phyloP scores from a whole-genome alignment of 2,329 filamentous ascomycete genomes.

The Neopestalotiopsis rosae region DNA sequence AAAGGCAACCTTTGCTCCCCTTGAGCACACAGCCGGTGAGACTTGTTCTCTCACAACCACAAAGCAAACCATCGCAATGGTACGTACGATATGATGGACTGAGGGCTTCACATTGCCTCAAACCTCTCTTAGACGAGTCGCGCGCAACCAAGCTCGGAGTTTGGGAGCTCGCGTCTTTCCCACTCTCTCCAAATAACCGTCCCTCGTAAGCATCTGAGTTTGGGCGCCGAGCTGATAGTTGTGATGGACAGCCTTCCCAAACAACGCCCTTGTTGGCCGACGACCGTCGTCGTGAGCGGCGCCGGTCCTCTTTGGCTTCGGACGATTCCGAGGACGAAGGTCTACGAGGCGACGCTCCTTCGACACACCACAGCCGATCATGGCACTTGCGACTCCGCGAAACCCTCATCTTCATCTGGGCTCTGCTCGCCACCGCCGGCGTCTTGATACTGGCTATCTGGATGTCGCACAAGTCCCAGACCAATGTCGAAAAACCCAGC shows the following conservation, averaged over 20 bases:
- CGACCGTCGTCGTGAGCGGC: conserved; percentile 32
- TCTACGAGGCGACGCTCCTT: conserved; percentile 35
- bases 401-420: conserved; percentile 80
- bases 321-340: conserved; percentile 41
- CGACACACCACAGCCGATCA: conserved; percentile 28
- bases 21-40: background rate
- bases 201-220: conserved; percentile 4
- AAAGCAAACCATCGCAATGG: background rate
- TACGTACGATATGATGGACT: background rate
- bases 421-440: conserved; percentile 76
- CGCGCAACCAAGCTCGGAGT: too few relatives aligned
- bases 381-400: conserved; percentile 64
- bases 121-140: background rate
- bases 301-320: conserved; percentile 24
- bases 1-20: background rate
- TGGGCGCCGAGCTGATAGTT: background rate
- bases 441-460: conserved; percentile 82
- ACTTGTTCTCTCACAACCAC: background rate
- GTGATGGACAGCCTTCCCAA: conserved; percentile 28
- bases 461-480: conserved; percentile 72
- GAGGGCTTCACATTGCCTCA: background rate
- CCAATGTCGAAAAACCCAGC: conserved; percentile 42
- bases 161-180: background rate
- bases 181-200: background rate
- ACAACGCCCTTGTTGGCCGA: conserved; percentile 37